phyloP scores from a whole-genome alignment of 441 rosid species.

The Populus trichocarpa region DNA sequence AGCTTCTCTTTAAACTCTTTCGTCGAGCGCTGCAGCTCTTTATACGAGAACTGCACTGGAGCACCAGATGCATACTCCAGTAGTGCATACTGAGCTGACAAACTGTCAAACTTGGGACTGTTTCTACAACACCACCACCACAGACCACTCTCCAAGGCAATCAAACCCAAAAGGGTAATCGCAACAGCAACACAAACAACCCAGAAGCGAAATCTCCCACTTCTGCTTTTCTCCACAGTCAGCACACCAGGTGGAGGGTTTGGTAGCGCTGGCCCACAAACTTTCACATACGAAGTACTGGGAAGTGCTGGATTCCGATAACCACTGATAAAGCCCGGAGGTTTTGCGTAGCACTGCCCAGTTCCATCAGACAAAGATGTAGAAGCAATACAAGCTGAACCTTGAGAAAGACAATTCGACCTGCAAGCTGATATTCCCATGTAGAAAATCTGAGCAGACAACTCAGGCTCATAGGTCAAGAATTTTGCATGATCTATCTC shows the following conservation, averaged over 20 bases:
- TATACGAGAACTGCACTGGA: constrained; percentile 65
- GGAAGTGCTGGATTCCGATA: constrained; percentile 53
- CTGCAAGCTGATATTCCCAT: constrained; percentile 57
- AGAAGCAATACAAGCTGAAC: constrained; percentile 54
- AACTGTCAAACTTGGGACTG: constrained; percentile 35
- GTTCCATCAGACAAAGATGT: constrained; percentile 67
- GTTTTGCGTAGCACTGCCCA: constrained; percentile 63
- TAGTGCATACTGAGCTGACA: constrained; percentile 58
- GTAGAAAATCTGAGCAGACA: constrained; percentile 34
- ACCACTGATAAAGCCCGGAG: constrained; percentile 52
- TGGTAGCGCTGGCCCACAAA: constrained; percentile 50
- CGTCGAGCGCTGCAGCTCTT: constrained; percentile 54
- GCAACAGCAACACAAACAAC: constrained; percentile 38
- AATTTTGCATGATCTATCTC: constrained; percentile 41
- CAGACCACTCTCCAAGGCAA: constrained; percentile 46
- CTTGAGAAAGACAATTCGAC: constrained; percentile 45
- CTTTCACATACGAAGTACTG: constrained; percentile 66
- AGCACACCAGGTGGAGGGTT: constrained; percentile 30
- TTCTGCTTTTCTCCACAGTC: constrained; percentile 14
- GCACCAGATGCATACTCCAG: constrained; percentile 76
- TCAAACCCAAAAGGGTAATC: constrained; percentile 35
- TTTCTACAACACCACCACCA: constrained; percentile 68
- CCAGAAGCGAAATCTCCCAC: constrained; percentile 37
- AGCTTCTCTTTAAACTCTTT: constrained; percentile 68
- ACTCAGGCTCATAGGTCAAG: constrained; percentile 43